Conservation (phyloP, 495 filamentous ascomycete species). For the Glonium stellatum region DNA sequence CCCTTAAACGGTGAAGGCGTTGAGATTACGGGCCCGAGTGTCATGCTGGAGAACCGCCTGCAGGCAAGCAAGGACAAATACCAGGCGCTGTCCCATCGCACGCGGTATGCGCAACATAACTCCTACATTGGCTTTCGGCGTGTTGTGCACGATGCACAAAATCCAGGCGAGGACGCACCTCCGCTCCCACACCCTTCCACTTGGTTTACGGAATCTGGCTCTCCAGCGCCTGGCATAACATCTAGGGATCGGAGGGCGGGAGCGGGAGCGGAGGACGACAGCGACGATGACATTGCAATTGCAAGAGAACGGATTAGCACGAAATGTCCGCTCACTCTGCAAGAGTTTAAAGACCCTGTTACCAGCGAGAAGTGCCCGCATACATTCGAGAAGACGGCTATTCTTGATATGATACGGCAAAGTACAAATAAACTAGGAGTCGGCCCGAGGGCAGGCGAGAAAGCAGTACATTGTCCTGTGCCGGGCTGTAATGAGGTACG, state of each 20-base stretch:
- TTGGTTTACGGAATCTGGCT: slow-evolving; percentile 54
- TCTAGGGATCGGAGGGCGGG: slow-evolving; percentile 22
- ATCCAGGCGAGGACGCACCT: slow-evolving; percentile 54
- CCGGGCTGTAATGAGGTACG: slow-evolving; percentile 35
- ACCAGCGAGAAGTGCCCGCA: slow-evolving; percentile 76
- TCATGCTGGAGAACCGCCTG: slow-evolving; percentile 27
- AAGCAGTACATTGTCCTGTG: slow-evolving; percentile 38
- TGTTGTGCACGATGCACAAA: slow-evolving; percentile 66
- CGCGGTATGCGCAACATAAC: slow-evolving; percentile 65
- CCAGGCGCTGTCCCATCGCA: slow-evolving; percentile 24
- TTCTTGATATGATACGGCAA: slow-evolving; percentile 53
- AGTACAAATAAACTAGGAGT: slow-evolving; percentile 35
- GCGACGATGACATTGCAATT: slow-evolving; percentile 71
- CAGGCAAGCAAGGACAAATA: slow-evolving; percentile 31
- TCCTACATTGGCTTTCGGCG: slow-evolving; percentile 72
- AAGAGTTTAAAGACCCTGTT: slow-evolving; percentile 61
- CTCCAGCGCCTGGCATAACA: slow-evolving; percentile 35
- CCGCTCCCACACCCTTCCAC: slow-evolving; percentile 61
- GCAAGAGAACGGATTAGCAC: slow-evolving; percentile 60
- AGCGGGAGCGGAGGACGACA: slow-evolving; percentile 29
- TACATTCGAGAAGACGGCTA: slow-evolving; percentile 70
- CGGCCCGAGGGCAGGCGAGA: slow-evolving; percentile 10
- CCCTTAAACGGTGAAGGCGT: slow-evolving; percentile 2
- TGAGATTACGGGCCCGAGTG: slow-evolving; percentile 19
- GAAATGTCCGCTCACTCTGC: slow-evolving; percentile 75